Percentiles rank a stretch among this genome's conserved stretches.
phyloP scores from a whole-genome alignment of 495 filamentous ascomycete species.

The Penicillium alfredii region DNA sequence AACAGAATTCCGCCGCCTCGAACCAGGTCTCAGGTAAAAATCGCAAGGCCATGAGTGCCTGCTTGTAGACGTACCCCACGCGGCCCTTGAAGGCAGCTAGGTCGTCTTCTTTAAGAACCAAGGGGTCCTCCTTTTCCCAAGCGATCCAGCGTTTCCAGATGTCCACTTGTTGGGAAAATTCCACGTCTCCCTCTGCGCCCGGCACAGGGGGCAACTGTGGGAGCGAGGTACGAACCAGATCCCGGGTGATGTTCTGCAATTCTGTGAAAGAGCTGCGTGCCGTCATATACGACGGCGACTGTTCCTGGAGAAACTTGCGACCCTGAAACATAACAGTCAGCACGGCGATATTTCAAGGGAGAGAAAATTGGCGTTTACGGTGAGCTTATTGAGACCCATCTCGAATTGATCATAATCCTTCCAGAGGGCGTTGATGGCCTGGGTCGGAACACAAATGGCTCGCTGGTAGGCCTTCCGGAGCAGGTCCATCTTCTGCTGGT shows the following conservation, averaged over 20 bases:
- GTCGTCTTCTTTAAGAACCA: conserved; percentile 79
- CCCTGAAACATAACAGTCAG: conserved; percentile 48
- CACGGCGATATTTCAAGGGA: conserved; percentile 11
- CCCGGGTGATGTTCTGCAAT: conserved; percentile 76
- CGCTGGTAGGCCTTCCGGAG: conserved; percentile 86
- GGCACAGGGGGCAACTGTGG: conserved; percentile 74
- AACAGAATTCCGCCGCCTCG: conserved; percentile 90
- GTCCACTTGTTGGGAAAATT: conserved; percentile 79
- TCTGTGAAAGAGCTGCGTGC: conserved; percentile 79
- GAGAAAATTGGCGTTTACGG: conserved; percentile 46
- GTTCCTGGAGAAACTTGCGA: conserved; percentile 86
- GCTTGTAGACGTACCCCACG: conserved; percentile 85
- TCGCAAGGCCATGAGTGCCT: conserved; percentile 85
- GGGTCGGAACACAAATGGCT: conserved; percentile 76
- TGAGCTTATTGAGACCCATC: conserved; percentile 82
- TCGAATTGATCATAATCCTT: conserved; percentile 97
- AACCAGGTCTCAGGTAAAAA: conserved; percentile 97
- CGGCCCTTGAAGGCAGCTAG: conserved; percentile 62
- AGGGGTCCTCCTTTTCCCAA: conserved; percentile 89
- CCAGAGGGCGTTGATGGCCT: conserved; percentile 76
- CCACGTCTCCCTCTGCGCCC: conserved; percentile 80
- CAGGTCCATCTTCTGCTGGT: conserved; percentile 94
- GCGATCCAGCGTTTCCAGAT: conserved; percentile 90
- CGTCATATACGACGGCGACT: conserved; percentile 87
- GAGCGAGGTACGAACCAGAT: conserved; percentile 68